phyloP scores from a whole-genome alignment of 805 yeast genomes.

The Metschnikowia orientalis region DNA sequence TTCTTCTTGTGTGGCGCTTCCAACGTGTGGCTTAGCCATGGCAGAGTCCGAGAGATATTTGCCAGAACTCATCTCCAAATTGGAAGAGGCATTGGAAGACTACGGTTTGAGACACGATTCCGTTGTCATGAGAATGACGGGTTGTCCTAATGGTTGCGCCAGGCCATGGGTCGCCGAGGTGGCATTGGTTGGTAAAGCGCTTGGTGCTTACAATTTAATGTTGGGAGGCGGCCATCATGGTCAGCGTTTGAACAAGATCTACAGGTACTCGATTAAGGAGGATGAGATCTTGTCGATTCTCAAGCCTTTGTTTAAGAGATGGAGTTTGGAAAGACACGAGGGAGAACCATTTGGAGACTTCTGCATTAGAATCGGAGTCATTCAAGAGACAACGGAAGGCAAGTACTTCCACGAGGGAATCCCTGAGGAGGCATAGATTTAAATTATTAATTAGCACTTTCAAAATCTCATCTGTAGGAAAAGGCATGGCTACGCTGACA shows the following conservation, averaged over 20 bases:
- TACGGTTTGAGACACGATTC: conserved; percentile 92
- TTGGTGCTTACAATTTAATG: conserved; percentile 88
- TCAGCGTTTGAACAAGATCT: conserved; percentile 85
- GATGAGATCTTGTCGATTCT: conserved; percentile 75
- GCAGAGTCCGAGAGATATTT: conserved; percentile 94
- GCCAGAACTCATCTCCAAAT: conserved; percentile 74
- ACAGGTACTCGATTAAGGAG: conserved; percentile 82
- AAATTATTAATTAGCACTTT: neutral
- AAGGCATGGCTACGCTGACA: neutral
- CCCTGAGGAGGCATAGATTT: conserved; percentile 60
- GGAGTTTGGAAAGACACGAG: conserved; percentile 87
- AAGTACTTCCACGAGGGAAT: conserved; percentile 92
- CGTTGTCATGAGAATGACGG: conserved; percentile 96
- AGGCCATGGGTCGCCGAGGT: conserved; percentile 98
- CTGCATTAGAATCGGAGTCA: conserved; percentile 79
- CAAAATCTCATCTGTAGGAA: neutral
- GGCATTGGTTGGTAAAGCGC: conserved; percentile 93
- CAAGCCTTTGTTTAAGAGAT: conserved; percentile 84
- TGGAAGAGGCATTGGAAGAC: conserved; percentile 86
- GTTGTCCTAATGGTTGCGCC: conserved; percentile 98
- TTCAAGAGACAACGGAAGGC: conserved; percentile 86
- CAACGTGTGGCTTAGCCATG: conserved; percentile 98
- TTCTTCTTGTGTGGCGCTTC: conserved; percentile 96
- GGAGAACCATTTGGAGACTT: conserved; percentile 96
- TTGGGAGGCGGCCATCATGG: conserved; percentile 96